These are phyloP conservation scores for Gymnopilus junonius DNA, from an alignment of 768 basidiomycete genomes.

Conservation along the genomic window DNA sequence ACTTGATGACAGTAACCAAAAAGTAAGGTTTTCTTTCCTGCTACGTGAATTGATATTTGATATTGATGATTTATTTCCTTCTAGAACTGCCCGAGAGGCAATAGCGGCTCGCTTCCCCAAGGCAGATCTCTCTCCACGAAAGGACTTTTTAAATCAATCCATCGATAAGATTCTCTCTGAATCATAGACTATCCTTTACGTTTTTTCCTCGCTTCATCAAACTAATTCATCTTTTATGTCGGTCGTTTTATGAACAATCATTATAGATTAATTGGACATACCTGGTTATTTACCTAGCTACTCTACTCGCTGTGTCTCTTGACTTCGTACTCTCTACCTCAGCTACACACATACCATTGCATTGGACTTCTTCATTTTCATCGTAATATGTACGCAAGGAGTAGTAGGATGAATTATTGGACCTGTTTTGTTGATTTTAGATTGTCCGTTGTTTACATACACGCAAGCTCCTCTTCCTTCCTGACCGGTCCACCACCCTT, in stretches of 20 bases:
- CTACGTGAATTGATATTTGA: neutral
- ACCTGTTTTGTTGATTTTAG: neutral
- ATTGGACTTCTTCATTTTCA: conserved; percentile 9
- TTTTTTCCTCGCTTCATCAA: neutral
- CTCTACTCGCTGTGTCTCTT: conserved; percentile 1
- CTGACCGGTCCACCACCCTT: too few species aligned
- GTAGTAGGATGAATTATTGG: conserved; percentile 7
- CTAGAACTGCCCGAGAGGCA: conserved; percentile 87
- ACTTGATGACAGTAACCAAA: conserved; percentile 95
- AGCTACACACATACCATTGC: conserved; percentile 2
- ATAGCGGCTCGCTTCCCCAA: conserved; percentile 91
- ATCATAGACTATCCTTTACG: conserved; percentile 50
- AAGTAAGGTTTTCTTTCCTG: conserved; percentile 61
- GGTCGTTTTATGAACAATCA: conserved; percentile 12
- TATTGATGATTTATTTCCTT: conserved; percentile 10
- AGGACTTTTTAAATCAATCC: conserved; percentile 91
- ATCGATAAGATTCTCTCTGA: conserved; percentile 94
- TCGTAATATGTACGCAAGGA: conserved; percentile 13
- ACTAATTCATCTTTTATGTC: neutral
- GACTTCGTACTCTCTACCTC: conserved; percentile 2
- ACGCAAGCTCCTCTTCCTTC: too few species aligned
- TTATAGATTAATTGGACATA: conserved; percentile 10
- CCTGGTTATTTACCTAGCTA: neutral
- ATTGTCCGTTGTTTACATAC: neutral
- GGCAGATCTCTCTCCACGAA: conserved; percentile 82